phyloP scores from a whole-genome alignment of 208 protist species.

The Wallacemonas sp. region DNA sequence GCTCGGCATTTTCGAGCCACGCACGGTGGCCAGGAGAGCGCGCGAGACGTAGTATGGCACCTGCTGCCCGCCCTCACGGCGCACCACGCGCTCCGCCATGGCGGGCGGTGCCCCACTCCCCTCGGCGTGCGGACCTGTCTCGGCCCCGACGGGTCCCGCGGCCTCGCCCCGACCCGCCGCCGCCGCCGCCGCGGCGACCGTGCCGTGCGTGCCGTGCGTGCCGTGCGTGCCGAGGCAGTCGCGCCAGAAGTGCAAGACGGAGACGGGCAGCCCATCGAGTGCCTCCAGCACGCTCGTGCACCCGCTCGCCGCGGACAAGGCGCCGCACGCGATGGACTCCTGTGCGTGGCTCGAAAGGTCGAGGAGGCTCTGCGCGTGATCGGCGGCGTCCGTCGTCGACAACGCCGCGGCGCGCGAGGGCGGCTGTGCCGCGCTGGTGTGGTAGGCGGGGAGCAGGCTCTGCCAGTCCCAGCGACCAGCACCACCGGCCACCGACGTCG shows the following conservation, averaged over 20 bases:
- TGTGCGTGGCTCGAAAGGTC: neutral
- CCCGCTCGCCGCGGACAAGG: slow-evolving; percentile 29
- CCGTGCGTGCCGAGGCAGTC: slow-evolving; percentile 16
- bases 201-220: neutral
- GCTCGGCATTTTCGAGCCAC: slow-evolving; percentile 32
- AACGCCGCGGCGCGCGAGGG: no score
- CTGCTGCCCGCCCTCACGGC: slow-evolving; percentile 63
- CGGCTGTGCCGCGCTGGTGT: neutral
- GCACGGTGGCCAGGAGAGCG: slow-evolving; percentile 45
- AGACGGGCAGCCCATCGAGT: slow-evolving; percentile 29
- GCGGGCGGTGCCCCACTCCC: slow-evolving; percentile 13
- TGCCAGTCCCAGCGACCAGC: slow-evolving; percentile 9
- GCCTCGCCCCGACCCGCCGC: no score
- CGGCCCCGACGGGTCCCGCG: no score
- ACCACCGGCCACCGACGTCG: neutral
- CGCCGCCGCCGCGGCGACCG: neutral
- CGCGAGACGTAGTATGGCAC: slow-evolving; percentile 43
- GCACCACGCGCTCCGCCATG: slow-evolving; percentile 36
- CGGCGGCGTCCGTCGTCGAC: slow-evolving; percentile 4
- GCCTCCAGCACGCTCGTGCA: slow-evolving; percentile 36
- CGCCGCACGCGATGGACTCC: slow-evolving; percentile 39
- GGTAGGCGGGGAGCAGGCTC: slow-evolving; percentile 4
- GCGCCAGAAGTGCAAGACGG: neutral
- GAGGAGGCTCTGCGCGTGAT: neutral
- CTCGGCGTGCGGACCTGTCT: no score